A percentile compares a stretch with the other conserved stretches of the same genome.
Conservation (phyloP, 2,329 filamentous ascomycete species). For the Aspergillus ustus region DNA sequence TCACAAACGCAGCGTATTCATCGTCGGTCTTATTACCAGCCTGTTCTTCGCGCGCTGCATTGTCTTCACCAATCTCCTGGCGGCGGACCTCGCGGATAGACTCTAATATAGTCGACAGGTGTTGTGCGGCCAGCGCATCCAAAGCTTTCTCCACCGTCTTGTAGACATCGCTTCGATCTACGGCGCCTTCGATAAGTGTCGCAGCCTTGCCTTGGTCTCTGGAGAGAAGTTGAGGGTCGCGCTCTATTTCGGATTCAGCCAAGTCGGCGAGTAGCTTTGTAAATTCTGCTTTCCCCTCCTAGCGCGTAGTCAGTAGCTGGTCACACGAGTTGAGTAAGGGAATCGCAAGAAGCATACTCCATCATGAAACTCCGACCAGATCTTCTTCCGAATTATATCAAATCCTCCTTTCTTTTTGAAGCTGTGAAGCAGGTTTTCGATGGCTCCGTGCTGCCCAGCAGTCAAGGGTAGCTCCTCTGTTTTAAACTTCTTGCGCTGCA, state of each 20-base stretch:
- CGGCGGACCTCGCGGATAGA: constrained; percentile 62
- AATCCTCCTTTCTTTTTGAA: constrained; percentile 72
- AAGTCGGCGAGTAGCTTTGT: constrained; percentile 58
- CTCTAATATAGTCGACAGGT: constrained; percentile 58
- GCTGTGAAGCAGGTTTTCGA: constrained; percentile 64
- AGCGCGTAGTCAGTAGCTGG: constrained; percentile 19
- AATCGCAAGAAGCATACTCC: constrained; percentile 47
- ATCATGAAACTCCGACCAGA: constrained; percentile 63
- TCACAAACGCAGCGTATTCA: constrained; percentile 61
- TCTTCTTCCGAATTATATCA: constrained; percentile 63
- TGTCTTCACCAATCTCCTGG: constrained; percentile 63
- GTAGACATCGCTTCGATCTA: constrained; percentile 67
- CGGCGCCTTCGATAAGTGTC: constrained; percentile 66
- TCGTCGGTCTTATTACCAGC: constrained; percentile 64
- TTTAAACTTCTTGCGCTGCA: constrained; percentile 58
- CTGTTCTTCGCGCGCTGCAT: constrained; percentile 58
- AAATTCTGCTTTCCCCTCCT: constrained; percentile 60
- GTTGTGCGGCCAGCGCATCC: constrained; percentile 58
- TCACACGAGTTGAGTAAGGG: background rate
- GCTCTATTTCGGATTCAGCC: constrained; percentile 65
- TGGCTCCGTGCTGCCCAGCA: constrained; percentile 60
- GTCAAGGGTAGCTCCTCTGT: constrained; percentile 65
- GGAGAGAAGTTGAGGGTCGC: constrained; percentile 63
- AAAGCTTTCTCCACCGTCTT: constrained; percentile 61
- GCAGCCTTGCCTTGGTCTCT: constrained; percentile 66